Conservation (phyloP, 352 stramenopile genomes). For the Phytopythium montanum region DNA sequence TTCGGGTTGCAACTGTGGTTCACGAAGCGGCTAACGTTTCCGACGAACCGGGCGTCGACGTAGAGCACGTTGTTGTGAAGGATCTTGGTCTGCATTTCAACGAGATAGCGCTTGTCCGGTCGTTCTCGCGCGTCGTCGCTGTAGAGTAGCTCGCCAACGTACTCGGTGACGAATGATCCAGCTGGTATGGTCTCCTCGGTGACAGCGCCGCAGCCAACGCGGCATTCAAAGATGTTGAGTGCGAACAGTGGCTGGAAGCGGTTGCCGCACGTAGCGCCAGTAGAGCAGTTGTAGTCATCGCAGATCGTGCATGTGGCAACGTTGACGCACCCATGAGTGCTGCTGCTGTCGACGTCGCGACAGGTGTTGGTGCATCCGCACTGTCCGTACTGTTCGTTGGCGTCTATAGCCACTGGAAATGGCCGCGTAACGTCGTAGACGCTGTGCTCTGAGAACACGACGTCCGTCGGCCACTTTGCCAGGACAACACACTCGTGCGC, state of each 20-base stretch:
- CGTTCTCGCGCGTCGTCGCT: background rate
- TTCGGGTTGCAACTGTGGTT: conserved; percentile 2
- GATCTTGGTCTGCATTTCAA: background rate
- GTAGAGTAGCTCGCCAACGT: background rate
- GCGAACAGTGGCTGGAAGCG: background rate
- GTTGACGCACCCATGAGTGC: background rate
- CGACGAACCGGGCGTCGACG: background rate
- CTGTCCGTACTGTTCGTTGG: background rate
- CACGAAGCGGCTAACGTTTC: background rate
- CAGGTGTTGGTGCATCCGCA: background rate
- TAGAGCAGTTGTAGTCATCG: background rate
- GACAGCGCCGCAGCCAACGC: background rate
- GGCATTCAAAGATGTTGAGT: background rate
- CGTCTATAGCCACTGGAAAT: background rate
- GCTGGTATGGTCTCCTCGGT: background rate
- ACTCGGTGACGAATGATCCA: background rate
- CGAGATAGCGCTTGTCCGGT: background rate
- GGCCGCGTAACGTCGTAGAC: background rate
- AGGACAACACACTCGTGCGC: background rate
- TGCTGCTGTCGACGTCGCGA: background rate
- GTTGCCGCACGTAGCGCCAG: background rate
- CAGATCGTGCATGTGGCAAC: background rate
- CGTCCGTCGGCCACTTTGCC: background rate
- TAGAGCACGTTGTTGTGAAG: background rate
- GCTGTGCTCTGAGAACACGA: background rate